Evolutionary conservation across 495 filamentous ascomycete genomes (phyloP).

Genomic region (Xeromyces bisporus): DNA sequence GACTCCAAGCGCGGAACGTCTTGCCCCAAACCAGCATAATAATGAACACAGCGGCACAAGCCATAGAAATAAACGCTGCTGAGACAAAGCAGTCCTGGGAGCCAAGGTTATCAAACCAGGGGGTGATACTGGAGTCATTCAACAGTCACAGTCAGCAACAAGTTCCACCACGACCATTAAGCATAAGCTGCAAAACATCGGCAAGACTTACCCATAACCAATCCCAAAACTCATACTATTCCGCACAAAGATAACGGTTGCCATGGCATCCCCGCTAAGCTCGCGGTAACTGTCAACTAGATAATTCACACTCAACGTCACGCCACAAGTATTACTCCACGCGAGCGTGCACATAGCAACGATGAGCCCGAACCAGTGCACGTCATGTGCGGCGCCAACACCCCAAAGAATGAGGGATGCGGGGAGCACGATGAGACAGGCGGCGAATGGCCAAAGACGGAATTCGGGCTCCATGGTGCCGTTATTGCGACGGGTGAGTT

Average conservation of each 20-base stretch:
- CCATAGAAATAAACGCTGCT: conserved; percentile 41
- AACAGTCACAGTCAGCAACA: background rate
- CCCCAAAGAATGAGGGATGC: conserved; percentile 47
- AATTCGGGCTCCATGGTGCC: conserved; percentile 47
- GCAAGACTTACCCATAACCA: conserved; percentile 30
- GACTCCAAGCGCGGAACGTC: conserved; percentile 18
- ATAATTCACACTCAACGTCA: conserved; percentile 45
- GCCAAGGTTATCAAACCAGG: conserved; percentile 42
- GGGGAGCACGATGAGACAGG: conserved; percentile 38
- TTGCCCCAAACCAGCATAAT: conserved; percentile 41
- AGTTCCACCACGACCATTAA: background rate
- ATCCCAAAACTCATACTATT: conserved; percentile 52
- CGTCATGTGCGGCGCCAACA: conserved; percentile 43
- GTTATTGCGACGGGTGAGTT: conserved; percentile 41
- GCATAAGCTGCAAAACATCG: too few species aligned
- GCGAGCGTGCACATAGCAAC: conserved; percentile 46
- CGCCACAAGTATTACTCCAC: conserved; percentile 37
- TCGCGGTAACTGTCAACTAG: conserved; percentile 48
- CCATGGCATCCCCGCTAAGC: conserved; percentile 43
- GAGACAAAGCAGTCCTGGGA: conserved; percentile 48
- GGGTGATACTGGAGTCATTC: conserved; percentile 35
- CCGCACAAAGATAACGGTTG: conserved; percentile 45
- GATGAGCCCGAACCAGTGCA: conserved; percentile 46
- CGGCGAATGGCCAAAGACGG: conserved; percentile 43
- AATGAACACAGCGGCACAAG: conserved; percentile 34